A percentile compares a stretch with the other conserved stretches of the same genome.
phyloP scores from a whole-genome alignment of 208 protist species.

The Acanthamoeba divionensis region DNA sequence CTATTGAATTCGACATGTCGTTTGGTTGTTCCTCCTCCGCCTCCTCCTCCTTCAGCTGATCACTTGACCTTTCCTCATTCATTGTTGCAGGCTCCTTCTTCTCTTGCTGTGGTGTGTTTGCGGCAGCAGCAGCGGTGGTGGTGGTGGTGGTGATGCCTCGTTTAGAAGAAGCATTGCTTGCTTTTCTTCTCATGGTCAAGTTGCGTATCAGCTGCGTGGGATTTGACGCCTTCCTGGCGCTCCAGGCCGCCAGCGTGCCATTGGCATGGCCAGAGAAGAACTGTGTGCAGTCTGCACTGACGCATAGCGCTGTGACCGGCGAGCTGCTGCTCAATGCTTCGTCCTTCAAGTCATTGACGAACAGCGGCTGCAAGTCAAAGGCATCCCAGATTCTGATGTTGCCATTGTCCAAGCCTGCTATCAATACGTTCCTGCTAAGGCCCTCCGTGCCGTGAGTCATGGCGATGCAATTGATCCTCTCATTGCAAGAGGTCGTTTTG shows the following conservation, averaged over 20 bases:
- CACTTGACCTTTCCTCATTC: neutral
- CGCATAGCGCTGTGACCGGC: neutral
- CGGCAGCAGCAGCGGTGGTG: neutral
- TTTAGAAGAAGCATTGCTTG: neutral
- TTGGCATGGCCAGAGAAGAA: constrained; percentile 13
- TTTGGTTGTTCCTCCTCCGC: neutral
- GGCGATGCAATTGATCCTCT: constrained; percentile 20
- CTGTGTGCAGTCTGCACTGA: constrained; percentile 9
- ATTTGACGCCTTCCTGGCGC: neutral
- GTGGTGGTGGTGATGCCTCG: neutral
- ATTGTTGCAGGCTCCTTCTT: neutral
- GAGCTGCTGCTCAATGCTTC: neutral
- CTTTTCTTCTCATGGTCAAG: neutral
- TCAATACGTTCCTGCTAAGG: constrained; percentile 10
- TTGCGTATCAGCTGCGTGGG: constrained; percentile 37
- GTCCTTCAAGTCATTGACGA: constrained; percentile 4
- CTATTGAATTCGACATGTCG: neutral
- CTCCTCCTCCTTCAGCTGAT: neutral
- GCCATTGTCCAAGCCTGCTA: neutral
- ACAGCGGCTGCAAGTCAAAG: neutral
- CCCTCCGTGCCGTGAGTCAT: constrained; percentile 18
- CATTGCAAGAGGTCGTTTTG: neutral
- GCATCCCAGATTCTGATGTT: constrained; percentile 33
- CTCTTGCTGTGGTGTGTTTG: neutral
- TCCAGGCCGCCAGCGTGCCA: neutral